Conservation (phyloP, 169 alveolate genomes). For the Plasmodium vinckei region DNA sequence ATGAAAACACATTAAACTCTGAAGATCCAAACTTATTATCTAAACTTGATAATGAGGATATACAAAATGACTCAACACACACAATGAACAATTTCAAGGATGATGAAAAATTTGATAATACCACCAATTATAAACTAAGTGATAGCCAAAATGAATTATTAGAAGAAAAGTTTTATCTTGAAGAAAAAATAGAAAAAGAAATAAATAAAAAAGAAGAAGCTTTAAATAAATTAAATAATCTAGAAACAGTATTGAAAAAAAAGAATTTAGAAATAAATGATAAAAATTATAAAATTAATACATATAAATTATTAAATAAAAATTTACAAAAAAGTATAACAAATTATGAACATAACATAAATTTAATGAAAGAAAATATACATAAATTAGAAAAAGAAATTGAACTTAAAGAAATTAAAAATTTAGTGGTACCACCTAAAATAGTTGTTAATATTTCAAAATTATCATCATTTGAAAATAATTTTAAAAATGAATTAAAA, state of each 20-base stretch:
- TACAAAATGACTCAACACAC: not conserved
- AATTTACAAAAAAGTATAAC: conserved; percentile 15
- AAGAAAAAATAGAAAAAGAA: conserved; percentile 45
- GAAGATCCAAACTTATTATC: not conserved
- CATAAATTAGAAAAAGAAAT: conserved; percentile 68
- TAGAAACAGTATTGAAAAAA: conserved; percentile 21
- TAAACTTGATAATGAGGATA: not conserved
- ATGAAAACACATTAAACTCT: not conserved
- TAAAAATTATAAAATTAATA: conserved; percentile 54
- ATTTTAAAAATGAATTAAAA: conserved; percentile 63
- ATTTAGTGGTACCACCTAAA: conserved; percentile 60
- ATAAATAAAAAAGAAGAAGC: conserved; percentile 24
- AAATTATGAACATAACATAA: conserved; percentile 28
- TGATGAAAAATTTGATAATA: not conserved
- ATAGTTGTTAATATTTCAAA: conserved; percentile 38
- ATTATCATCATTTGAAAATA: conserved; percentile 65
- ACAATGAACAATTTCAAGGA: not conserved
- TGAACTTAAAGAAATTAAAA: conserved; percentile 41
- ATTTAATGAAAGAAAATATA: conserved; percentile 68
- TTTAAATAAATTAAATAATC: conserved; percentile 26
- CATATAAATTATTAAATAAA: conserved; percentile 32
- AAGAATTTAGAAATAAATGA: conserved; percentile 67
- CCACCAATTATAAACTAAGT: not conserved
- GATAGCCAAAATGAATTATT: not conserved
- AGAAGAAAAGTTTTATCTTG: conserved; percentile 10